Percentiles rank a stretch among this genome's conserved stretches.
Evolutionary conservation across 2,329 filamentous ascomycete species (phyloP).

Genomic region (Ambrosiella cleistominuta): DNA sequence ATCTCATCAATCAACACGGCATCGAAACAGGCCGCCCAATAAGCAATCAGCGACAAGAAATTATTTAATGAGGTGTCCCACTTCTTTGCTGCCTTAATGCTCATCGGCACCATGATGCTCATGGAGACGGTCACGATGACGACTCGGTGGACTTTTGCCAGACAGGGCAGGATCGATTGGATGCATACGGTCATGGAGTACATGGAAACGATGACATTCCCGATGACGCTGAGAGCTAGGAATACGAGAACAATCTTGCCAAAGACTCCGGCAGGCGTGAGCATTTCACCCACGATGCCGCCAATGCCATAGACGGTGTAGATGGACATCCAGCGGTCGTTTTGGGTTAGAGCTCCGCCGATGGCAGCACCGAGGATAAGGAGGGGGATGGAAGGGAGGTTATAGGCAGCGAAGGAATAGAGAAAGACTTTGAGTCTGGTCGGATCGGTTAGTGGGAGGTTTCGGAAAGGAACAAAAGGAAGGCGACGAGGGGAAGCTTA

Average conservation of each 20-base stretch:
- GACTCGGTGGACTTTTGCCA: conserved; percentile 25
- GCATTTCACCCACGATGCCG: conserved; percentile 20
- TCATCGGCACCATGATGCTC: conserved; percentile 25
- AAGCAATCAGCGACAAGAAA: conserved; percentile 28
- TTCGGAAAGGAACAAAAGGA: neutral
- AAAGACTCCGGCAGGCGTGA: conserved; percentile 18
- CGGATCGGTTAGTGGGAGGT: neutral
- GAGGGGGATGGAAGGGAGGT: conserved; percentile 20
- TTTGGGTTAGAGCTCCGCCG: conserved; percentile 19
- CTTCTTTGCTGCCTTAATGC: conserved; percentile 22
- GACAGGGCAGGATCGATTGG: conserved; percentile 26
- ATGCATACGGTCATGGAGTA: conserved; percentile 24
- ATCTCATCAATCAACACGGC: conserved; percentile 26
- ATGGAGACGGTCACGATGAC: conserved; percentile 25
- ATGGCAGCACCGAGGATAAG: conserved; percentile 26
- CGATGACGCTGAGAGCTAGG: conserved; percentile 21
- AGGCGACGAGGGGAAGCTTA: conserved; percentile 9
- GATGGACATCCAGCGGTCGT: conserved; percentile 18
- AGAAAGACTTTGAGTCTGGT: conserved; percentile 24
- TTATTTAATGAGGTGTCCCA: conserved; percentile 27
- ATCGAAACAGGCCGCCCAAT: conserved; percentile 29
- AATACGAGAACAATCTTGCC: conserved; percentile 23
- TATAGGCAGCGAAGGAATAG: conserved; percentile 26
- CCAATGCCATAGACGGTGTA: conserved; percentile 19
- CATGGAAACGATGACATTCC: conserved; percentile 24